Evolutionary conservation across 495 filamentous ascomycete genomes (phyloP), one percentile per base, ranked within the genome.

Genomic region (Evernia prunastri): DNA sequence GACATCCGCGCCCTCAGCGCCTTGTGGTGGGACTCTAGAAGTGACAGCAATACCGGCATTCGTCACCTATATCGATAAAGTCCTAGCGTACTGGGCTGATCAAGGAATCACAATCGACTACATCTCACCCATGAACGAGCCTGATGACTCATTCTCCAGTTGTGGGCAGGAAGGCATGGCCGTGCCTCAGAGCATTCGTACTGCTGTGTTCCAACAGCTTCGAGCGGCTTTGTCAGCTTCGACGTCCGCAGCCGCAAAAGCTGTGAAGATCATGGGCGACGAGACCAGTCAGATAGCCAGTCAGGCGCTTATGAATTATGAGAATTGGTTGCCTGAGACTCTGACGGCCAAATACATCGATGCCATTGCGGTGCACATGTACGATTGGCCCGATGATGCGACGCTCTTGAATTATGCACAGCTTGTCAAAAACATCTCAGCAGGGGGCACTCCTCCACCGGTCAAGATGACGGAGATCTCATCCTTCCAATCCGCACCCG

Each of bases 381-480:
- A 66, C 60, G 64, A 66, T 29, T 66, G 43, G 35, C 64, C 64
- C 8, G 64, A 66, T 53, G 64, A 66, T 31, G 64, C 64, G 4
- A 66, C 64, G 7, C 53, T 66, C 25, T 31, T 63, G 33, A 66
- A 66, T 54, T 66, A 63, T 31, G 23, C 29, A 1, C 60, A 63
- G 37, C 60, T 66, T 7, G 12, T 66, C 39, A 53, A 20, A 18
- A 63, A 63, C 43, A n/a, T 13, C 54, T 66, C 64, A 8, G 25
- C 9, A 0, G 15, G 20, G 13, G 25, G 18, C 56, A 3, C 36
- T 13, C 53, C 64, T 0, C 59, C 64, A 25, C 64, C 64, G 23
- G 35, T 66, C 35, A 66, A 63, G 43, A 63, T 63, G 60, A 63
- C 64, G 17, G 64, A 66, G 35, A 63, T 63, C 25, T 63, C 59